Conservation (phyloP, 148 eudicot species). For the Rhododendron molle region DNA sequence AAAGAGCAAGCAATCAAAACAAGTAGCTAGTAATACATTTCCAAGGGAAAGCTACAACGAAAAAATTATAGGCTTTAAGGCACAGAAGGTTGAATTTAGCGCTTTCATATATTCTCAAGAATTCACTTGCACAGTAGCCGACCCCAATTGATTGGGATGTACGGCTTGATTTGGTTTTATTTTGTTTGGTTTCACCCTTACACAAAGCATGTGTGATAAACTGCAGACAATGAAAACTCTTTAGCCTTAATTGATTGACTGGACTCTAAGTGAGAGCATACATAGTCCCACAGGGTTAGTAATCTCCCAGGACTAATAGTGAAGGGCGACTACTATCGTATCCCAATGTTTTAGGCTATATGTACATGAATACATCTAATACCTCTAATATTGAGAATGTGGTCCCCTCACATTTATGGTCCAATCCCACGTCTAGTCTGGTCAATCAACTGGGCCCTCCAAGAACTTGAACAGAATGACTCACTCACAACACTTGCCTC, state of each 20-base stretch:
- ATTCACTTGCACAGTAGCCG: neutral
- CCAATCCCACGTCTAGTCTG: neutral
- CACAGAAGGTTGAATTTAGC: neutral
- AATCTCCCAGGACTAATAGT: neutral
- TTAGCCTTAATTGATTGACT: neutral
- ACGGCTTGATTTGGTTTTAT: neutral
- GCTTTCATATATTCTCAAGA: neutral
- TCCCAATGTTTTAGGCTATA: neutral
- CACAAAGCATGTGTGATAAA: neutral
- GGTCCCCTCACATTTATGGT: neutral
- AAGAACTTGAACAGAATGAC: neutral
- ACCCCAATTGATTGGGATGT: neutral
- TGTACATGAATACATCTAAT: neutral
- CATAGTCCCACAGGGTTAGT: neutral
- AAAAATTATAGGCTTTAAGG: neutral
- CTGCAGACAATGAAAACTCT: neutral
- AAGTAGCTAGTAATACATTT: neutral
- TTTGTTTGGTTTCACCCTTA: neutral
- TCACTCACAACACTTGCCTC: neutral
- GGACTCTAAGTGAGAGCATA: neutral
- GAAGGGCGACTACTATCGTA: neutral
- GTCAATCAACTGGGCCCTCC: neutral
- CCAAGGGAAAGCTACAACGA: neutral
- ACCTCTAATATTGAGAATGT: neutral
- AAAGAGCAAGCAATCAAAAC: neutral